A percentile compares a stretch with the other conserved stretches of the same genome.
Conservation (phyloP, 345 rosid genomes). For the Salix koriyanagi region DNA sequence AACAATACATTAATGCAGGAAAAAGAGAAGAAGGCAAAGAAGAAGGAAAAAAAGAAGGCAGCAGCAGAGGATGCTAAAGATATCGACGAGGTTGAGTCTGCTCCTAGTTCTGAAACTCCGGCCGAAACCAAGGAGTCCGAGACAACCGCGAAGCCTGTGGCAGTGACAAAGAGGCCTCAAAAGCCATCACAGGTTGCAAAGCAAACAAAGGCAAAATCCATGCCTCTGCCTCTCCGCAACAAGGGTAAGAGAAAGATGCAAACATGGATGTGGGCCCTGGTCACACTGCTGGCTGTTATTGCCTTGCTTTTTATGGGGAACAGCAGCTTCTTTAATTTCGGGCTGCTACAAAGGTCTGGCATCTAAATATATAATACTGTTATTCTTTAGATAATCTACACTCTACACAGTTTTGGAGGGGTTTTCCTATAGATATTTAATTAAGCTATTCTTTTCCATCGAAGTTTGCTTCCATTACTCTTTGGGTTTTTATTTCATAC, state of each 20-base stretch:
- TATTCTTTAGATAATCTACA: background rate
- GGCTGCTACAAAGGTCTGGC: conserved; percentile 6
- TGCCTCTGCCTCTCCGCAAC: conserved; percentile 68
- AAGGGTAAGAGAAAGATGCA: conserved; percentile 65
- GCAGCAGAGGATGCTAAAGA: conserved; percentile 21
- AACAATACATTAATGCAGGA: conserved; percentile 40
- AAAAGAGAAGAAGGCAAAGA: conserved; percentile 71
- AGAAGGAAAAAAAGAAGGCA: conserved; percentile 58
- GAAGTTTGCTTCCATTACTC: background rate
- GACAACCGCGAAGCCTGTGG: conserved; percentile 22
- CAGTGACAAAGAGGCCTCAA: conserved; percentile 35
- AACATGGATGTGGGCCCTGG: conserved; percentile 74
- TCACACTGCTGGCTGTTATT: conserved; percentile 25
- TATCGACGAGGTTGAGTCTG: conserved; percentile 28
- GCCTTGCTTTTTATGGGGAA: conserved; percentile 59
- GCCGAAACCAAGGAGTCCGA: conserved; percentile 42
- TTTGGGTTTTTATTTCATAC: background rate
- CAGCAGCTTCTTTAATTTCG: conserved; percentile 18
- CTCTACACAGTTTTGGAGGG: background rate
- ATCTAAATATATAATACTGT: background rate
- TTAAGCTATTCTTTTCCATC: background rate
- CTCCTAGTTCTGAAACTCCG: conserved; percentile 27
- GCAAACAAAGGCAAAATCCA: conserved; percentile 52
- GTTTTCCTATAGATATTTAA: background rate
- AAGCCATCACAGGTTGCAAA: conserved; percentile 45